Percentiles rank a stretch among this genome's conserved stretches.
These are phyloP conservation scores for Phytopythium ostracodes DNA, from an alignment of 352 stramenopile species.

Conservation along the genomic window DNA sequence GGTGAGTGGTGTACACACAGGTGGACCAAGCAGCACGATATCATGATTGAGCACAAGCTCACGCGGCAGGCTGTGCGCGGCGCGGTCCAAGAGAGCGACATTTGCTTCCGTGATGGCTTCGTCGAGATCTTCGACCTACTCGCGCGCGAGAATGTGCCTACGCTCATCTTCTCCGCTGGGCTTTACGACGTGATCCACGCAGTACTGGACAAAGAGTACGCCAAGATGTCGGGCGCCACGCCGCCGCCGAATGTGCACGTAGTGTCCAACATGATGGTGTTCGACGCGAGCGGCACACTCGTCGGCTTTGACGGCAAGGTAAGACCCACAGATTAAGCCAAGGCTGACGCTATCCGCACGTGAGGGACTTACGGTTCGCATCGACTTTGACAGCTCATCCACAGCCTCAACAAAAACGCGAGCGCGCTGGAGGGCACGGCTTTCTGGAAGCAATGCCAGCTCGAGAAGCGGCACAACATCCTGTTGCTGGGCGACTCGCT, in stretches of 20 bases:
- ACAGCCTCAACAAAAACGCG: conserved; percentile 79
- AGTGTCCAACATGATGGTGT: conserved; percentile 81
- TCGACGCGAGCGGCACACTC: conserved; percentile 40
- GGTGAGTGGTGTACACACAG: neutral
- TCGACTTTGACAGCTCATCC: conserved; percentile 43
- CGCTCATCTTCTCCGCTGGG: conserved; percentile 67
- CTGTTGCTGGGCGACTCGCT: conserved; percentile 72
- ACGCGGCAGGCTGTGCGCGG: conserved; percentile 33
- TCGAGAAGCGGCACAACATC: conserved; percentile 70
- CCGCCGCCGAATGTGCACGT: conserved; percentile 66
- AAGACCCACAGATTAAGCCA: conserved; percentile 1
- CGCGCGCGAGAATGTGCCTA: conserved; percentile 51
- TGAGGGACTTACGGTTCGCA: neutral
- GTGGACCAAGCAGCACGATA: conserved; percentile 43
- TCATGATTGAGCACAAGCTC: conserved; percentile 59
- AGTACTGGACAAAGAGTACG: conserved; percentile 64
- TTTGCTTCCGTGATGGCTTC: conserved; percentile 56
- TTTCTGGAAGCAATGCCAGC: conserved; percentile 69
- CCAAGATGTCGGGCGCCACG: conserved; percentile 19
- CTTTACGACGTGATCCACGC: conserved; percentile 81
- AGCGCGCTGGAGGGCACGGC: conserved; percentile 55
- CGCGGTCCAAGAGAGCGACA: conserved; percentile 45
- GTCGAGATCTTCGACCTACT: conserved; percentile 60
- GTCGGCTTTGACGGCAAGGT: conserved; percentile 53
- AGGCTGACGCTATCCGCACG: no score